phyloP scores from a whole-genome alignment of 73 alveolate species.

The Urostyla sp. region DNA sequence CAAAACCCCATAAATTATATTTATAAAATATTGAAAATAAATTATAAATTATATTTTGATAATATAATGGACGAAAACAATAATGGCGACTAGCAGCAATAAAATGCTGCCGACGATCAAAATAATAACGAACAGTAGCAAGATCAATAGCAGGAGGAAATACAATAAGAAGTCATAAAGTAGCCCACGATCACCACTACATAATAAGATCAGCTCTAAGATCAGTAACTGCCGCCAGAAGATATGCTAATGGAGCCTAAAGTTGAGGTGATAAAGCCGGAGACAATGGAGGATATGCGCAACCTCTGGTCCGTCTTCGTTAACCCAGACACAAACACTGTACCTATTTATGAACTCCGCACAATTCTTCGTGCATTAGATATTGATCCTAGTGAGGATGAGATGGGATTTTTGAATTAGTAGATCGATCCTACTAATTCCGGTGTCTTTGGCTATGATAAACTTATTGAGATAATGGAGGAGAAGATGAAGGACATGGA shows the following conservation, averaged over 20 bases:
- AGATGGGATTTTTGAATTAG: constrained; percentile 56
- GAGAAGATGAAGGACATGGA: constrained; percentile 71
- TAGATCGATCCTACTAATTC: constrained; percentile 60
- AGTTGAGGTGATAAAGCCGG: constrained; percentile 35
- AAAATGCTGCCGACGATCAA: constrained; percentile 15
- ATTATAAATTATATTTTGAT: too few species aligned
- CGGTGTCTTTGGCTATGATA: constrained; percentile 62
- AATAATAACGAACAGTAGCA: constrained; percentile 6
- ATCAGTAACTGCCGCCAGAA: constrained; percentile 6
- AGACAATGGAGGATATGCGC: constrained; percentile 33
- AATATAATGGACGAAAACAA: neutral
- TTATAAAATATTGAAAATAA: neutral
- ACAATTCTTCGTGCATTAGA: constrained; percentile 70
- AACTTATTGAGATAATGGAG: constrained; percentile 58
- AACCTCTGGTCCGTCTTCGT: constrained; percentile 52
- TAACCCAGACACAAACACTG: constrained; percentile 2
- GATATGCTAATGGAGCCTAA: neutral
- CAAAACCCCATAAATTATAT: too few species aligned
- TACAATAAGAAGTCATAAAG: neutral
- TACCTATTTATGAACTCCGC: constrained; percentile 48
- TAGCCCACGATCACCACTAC: neutral
- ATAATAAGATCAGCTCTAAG: constrained; percentile 16
- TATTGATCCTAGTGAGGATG: constrained; percentile 68
- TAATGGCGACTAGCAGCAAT: neutral
- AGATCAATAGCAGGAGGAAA: constrained; percentile 20